Evolutionary conservation across 1,284 basidiomycete species (phyloP).

Genomic region (Albatrellus sp.): DNA sequence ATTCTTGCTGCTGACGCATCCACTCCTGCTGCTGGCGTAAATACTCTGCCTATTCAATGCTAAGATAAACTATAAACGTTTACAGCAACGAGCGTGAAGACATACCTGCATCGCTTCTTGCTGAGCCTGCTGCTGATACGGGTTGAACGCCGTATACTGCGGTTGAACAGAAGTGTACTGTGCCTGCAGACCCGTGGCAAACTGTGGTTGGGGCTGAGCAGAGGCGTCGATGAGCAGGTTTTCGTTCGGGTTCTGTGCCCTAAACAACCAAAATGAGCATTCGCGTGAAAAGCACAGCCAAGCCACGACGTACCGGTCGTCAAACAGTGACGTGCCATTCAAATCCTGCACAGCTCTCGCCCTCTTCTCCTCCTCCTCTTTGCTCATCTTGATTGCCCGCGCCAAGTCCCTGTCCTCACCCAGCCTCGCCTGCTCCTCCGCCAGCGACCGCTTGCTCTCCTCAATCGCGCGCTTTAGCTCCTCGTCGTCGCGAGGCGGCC

Average conservation of each 20-base stretch:
- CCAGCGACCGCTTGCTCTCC: slow-evolving; percentile 69
- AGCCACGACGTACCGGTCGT: slow-evolving; percentile 53
- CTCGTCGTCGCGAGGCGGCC: slow-evolving; percentile 35
- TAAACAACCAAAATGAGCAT: not conserved
- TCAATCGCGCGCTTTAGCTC: slow-evolving; percentile 78
- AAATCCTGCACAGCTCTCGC: slow-evolving; percentile 61
- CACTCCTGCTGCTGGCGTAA: slow-evolving; percentile 64
- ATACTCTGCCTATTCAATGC: slow-evolving; percentile 43
- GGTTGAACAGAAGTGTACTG: slow-evolving; percentile 61
- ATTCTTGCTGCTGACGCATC: slow-evolving; percentile 42
- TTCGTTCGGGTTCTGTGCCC: slow-evolving; percentile 3
- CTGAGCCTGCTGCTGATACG: slow-evolving; percentile 91
- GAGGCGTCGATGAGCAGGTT: slow-evolving; percentile 9
- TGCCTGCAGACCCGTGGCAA: slow-evolving; percentile 36
- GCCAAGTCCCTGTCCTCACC: slow-evolving; percentile 73
- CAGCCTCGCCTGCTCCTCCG: slow-evolving; percentile 58
- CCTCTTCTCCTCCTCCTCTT: slow-evolving; percentile 77
- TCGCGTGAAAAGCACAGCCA: no score
- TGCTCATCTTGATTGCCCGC: slow-evolving; percentile 70
- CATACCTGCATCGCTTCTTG: slow-evolving; percentile 63
- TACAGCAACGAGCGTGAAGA: not conserved
- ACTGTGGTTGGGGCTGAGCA: slow-evolving; percentile 9
- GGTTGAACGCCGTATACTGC: slow-evolving; percentile 84
- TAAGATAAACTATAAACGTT: slow-evolving; percentile 1
- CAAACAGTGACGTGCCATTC: slow-evolving; percentile 73